Conservation (phyloP, 2,329 filamentous ascomycete genomes). For the Mollisiaceae sp. region DNA sequence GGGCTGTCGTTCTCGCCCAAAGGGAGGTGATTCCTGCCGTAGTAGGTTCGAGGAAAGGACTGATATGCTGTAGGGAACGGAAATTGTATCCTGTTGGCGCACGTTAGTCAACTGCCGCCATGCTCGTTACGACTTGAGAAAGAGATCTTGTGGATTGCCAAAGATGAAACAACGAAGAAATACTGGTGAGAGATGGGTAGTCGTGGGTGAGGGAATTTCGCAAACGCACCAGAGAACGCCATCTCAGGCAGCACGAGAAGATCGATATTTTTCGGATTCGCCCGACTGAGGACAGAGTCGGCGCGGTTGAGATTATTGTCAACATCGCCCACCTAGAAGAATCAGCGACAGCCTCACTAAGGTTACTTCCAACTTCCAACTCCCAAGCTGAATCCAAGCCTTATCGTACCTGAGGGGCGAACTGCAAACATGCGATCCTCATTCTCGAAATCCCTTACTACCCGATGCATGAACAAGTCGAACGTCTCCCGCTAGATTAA, state of each 20-base stretch:
- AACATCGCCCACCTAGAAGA: conserved; percentile 65
- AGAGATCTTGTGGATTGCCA: background rate
- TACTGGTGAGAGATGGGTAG: background rate
- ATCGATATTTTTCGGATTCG: conserved; percentile 62
- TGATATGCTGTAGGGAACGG: conserved; percentile 68
- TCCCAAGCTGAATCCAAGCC: background rate
- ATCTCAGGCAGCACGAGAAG: conserved; percentile 77
- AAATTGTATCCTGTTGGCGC: conserved; percentile 70
- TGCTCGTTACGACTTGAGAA: background rate
- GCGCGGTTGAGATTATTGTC: conserved; percentile 73
- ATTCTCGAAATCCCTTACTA: conserved; percentile 26
- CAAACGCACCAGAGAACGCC: conserved; percentile 68
- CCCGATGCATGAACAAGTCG: conserved; percentile 8
- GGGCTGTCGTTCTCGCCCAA: conserved; percentile 72
- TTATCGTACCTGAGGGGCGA: conserved; percentile 53
- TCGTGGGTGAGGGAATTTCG: background rate
- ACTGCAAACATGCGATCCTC: conserved; percentile 32
- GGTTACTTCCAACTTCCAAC: too few relatives aligned
- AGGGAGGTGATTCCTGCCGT: conserved; percentile 69
- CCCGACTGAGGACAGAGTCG: conserved; percentile 63
- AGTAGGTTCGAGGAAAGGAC: conserved; percentile 70
- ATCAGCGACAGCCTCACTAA: background rate
- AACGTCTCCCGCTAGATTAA: background rate
- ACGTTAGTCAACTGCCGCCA: background rate
- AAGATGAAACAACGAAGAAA: background rate